Conservation (phyloP, 257 asterid genomes). For the Lantana camara region DNA sequence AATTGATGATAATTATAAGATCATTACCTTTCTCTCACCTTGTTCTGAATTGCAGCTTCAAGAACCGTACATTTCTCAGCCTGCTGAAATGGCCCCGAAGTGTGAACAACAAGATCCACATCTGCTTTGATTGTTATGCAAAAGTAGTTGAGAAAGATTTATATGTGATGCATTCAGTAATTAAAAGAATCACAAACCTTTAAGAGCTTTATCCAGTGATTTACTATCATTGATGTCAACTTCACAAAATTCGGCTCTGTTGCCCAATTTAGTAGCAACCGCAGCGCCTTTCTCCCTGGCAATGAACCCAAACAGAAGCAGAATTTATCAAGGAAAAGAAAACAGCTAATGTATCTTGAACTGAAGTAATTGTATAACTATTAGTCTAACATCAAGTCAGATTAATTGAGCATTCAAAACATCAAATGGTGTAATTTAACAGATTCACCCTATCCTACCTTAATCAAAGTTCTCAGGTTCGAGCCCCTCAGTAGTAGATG, state of each 20-base stretch:
- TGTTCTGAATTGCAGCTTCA: constrained; percentile 91
- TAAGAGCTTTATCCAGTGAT: constrained; percentile 58
- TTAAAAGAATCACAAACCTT: constrained; percentile 44
- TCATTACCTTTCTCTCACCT: constrained; percentile 89
- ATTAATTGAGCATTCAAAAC: too few species aligned
- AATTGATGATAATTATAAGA: background rate
- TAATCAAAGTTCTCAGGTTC: too few species aligned
- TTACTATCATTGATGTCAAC: constrained; percentile 60
- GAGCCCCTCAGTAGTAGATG: too few species aligned
- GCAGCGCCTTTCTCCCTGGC: constrained; percentile 79
- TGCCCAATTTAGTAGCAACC: constrained; percentile 67
- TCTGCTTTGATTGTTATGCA: constrained; percentile 43
- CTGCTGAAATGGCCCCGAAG: constrained; percentile 99
- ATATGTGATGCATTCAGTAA: background rate
- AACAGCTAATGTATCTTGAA: background rate
- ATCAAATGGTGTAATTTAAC: too few species aligned
- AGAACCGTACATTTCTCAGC: constrained; percentile 73
- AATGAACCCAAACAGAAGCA: constrained; percentile 7
- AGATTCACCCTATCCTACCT: too few species aligned
- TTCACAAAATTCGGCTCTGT: constrained; percentile 60
- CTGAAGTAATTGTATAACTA: background rate
- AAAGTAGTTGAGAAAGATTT: background rate
- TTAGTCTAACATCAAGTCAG: background rate
- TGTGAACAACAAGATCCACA: constrained; percentile 84
- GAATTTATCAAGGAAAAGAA: background rate